Conservation (phyloP, 164 flowering plant genomes). For the Nymphaea colorata region DNA sequence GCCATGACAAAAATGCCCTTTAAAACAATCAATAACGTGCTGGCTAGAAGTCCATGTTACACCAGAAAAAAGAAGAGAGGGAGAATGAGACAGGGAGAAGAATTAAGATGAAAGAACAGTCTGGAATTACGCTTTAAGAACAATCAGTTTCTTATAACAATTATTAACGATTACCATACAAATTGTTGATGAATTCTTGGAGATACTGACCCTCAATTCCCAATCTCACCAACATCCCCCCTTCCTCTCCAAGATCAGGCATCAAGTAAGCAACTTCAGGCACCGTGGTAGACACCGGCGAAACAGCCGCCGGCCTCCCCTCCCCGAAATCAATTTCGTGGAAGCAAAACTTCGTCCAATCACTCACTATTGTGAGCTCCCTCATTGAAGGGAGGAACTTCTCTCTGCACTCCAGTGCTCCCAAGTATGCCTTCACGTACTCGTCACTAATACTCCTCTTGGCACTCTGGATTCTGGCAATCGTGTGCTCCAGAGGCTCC, state of each 20-base stretch:
- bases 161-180: not conserved
- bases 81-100: too few species aligned
- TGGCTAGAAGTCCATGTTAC: too few species aligned
- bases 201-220: conserved; percentile 11
- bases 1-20: too few species aligned
- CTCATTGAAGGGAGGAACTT: conserved; percentile 22
- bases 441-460: conserved; percentile 11
- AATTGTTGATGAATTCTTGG: conserved; percentile 5
- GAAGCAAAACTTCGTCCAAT: conserved; percentile 17
- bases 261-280: conserved; percentile 19
- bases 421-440: conserved; percentile 9
- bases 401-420: conserved; percentile 15
- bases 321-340: conserved; percentile 16
- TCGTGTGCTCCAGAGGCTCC: conserved; percentile 13
- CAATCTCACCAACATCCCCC: conserved; percentile 11
- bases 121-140: too few species aligned
- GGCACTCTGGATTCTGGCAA: conserved; percentile 15
- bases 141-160: too few species aligned
- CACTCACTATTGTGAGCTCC: conserved; percentile 15
- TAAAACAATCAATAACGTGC: too few species aligned
- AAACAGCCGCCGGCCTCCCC: conserved; percentile 11
- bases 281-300: conserved; percentile 14
- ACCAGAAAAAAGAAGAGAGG: too few species aligned
- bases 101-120: too few species aligned
- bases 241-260: conserved; percentile 10